These are phyloP conservation scores for Litsea cubeba DNA, from an alignment of 164 flowering plant species.

Conservation along the genomic window DNA sequence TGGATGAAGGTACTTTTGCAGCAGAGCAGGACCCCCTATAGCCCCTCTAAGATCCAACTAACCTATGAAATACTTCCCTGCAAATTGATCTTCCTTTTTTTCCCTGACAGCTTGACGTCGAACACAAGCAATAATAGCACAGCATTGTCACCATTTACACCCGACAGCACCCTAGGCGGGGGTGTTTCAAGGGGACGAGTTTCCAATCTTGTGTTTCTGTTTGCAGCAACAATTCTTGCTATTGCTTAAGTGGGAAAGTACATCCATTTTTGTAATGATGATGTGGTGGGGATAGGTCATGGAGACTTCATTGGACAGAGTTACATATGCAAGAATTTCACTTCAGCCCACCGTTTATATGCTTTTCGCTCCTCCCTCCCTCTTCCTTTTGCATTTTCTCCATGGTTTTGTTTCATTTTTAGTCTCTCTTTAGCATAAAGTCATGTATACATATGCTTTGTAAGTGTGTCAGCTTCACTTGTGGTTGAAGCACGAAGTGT, in stretches of 20 bases:
- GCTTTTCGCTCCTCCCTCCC: neutral
- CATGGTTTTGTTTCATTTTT: neutral
- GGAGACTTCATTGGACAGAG: neutral
- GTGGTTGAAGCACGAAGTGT: neutral
- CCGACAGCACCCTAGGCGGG: conserved; percentile 23
- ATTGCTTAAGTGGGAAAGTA: conserved; percentile 7
- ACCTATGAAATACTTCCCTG: neutral
- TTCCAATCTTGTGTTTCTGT: conserved; percentile 15
- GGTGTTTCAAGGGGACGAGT: conserved; percentile 20
- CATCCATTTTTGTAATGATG: conserved; percentile 11
- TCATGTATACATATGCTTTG: neutral
- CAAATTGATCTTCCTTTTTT: neutral
- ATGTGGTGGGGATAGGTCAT: neutral
- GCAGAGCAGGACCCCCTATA: neutral
- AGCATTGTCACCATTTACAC: conserved; percentile 35
- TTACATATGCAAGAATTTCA: conserved; percentile 3
- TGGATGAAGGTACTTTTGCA: neutral
- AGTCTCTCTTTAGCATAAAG: neutral
- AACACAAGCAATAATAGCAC: conserved; percentile 25
- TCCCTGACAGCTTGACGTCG: conserved; percentile 35
- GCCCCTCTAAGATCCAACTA: neutral
- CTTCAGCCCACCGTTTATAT: neutral
- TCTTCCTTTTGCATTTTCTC: neutral
- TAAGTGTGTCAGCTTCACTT: conserved; percentile 1
- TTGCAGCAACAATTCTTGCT: conserved; percentile 16